Conservation (phyloP, 768 basidiomycete genomes). For the Termitomyces sp. region DNA sequence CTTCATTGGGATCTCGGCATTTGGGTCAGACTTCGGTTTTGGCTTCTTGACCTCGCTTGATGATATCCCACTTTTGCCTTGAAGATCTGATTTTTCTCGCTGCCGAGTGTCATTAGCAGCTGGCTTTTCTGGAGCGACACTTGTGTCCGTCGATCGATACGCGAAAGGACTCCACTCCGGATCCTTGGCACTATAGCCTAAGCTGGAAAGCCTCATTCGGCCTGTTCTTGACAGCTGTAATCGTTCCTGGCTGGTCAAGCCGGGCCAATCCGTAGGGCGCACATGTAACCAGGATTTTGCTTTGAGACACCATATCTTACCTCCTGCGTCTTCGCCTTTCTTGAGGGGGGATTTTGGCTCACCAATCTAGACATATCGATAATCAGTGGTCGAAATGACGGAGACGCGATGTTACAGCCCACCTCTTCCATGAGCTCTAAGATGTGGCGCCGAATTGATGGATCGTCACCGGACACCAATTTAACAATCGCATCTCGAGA, state of each 20-base stretch:
- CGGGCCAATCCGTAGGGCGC: slow-evolving; percentile 61
- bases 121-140: slow-evolving; percentile 2
- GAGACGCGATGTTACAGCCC: slow-evolving; percentile 12
- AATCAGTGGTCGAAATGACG: background rate
- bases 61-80: slow-evolving; percentile 43
- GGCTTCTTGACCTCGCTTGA: slow-evolving; percentile 44
- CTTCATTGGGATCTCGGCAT: slow-evolving; percentile 41
- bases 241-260: slow-evolving; percentile 44
- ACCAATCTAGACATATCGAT: slow-evolving; percentile 38
- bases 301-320: slow-evolving; percentile 50
- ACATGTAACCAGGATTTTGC: slow-evolving; percentile 61
- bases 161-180: slow-evolving; percentile 57
- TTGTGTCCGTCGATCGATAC: slow-evolving; percentile 19
- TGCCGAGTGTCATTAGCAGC: slow-evolving; percentile 4
- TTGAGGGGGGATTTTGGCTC: slow-evolving; percentile 34
- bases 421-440: slow-evolving; percentile 50
- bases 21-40: slow-evolving; percentile 37
- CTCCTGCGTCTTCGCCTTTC: slow-evolving; percentile 31
- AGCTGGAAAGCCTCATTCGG: slow-evolving; percentile 39
- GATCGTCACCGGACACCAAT: slow-evolving; percentile 40
- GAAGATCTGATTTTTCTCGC: slow-evolving; percentile 17
- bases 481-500: slow-evolving; percentile 46
- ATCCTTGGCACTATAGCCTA: slow-evolving; percentile 58
- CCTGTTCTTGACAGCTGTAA: slow-evolving; percentile 49
- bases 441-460: slow-evolving; percentile 36